Evolutionary conservation across 129 eudicot species (phyloP).

Genomic region (Arctium lappa): DNA sequence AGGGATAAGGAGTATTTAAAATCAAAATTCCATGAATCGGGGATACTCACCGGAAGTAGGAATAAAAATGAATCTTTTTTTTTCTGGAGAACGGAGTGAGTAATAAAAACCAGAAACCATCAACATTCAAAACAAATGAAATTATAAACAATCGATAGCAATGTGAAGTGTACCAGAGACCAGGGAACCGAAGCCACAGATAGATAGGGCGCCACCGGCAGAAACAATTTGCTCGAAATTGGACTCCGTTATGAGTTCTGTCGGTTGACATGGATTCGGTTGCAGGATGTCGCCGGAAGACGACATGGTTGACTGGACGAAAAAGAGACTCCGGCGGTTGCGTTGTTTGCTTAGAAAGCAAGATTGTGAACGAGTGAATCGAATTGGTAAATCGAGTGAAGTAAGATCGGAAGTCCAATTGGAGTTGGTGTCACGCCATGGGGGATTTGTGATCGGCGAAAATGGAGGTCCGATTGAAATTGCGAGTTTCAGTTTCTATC

Average conservation of each 20-base stretch:
- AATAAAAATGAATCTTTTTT: too few species aligned
- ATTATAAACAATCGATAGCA: neutral
- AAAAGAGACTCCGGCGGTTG: constrained; percentile 21
- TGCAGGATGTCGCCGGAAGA: constrained; percentile 23
- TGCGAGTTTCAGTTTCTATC: neutral
- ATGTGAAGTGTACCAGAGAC: constrained; percentile 60
- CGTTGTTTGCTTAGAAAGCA: neutral
- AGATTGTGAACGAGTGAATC: constrained; percentile 8
- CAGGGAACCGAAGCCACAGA: constrained; percentile 94
- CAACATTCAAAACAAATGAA: neutral
- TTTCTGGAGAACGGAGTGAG: neutral
- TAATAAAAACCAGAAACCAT: neutral
- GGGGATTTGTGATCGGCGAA: constrained; percentile 2
- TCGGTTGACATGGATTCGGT: constrained; percentile 4
- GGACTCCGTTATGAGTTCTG: constrained; percentile 56
- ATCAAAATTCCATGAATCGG: too few species aligned
- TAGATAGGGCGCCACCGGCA: constrained; percentile 62
- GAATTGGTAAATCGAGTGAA: constrained; percentile 5
- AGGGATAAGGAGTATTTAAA: too few species aligned
- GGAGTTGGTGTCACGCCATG: constrained; percentile 18
- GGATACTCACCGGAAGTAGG: too few species aligned
- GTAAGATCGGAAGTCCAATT: constrained; percentile 13
- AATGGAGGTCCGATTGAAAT: constrained; percentile 19
- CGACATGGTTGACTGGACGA: constrained; percentile 33
- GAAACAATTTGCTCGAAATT: constrained; percentile 71